A percentile compares a stretch with the other conserved stretches of the same genome.
Evolutionary conservation across 2,329 filamentous ascomycete species (phyloP).

Genomic region (Colletotrichum orbiculare): DNA sequence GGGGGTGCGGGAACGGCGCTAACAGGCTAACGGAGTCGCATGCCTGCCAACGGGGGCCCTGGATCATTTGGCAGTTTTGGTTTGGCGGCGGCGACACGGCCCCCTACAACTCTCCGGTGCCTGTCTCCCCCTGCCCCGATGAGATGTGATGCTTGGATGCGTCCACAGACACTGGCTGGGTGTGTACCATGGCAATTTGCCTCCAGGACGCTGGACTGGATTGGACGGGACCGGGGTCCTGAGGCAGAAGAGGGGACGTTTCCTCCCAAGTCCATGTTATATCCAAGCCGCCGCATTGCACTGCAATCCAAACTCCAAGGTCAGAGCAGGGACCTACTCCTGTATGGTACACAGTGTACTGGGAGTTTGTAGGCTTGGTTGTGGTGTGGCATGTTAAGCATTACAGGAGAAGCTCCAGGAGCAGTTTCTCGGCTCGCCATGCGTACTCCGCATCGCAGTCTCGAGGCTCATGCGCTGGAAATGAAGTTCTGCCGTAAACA

Average conservation of each 20-base stretch:
- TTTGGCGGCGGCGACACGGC: slow-evolving; percentile 27
- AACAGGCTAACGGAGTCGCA: slow-evolving; percentile 15
- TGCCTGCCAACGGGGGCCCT: slow-evolving; percentile 23
- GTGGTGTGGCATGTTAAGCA: background rate
- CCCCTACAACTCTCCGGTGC: slow-evolving; percentile 32
- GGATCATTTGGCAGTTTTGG: slow-evolving; percentile 26
- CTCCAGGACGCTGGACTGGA: background rate
- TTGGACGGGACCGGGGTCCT: too few species aligned
- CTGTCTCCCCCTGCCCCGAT: slow-evolving; percentile 22
- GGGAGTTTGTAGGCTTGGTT: background rate
- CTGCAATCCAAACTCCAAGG: background rate
- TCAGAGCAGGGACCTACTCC: background rate
- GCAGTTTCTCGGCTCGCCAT: background rate
- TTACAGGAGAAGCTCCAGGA: slow-evolving; percentile 7
- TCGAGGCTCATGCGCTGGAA: slow-evolving; percentile 33
- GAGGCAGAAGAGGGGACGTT: slow-evolving; percentile 2
- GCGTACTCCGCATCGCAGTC: slow-evolving; percentile 22
- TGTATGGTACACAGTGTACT: slow-evolving; percentile 1
- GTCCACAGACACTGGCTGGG: slow-evolving; percentile 13
- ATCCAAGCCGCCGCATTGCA: slow-evolving; percentile 5
- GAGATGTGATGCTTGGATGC: slow-evolving; percentile 12
- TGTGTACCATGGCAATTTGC: slow-evolving; percentile 7
- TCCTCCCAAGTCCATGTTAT: slow-evolving; percentile 19
- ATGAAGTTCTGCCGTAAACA: slow-evolving; percentile 26
- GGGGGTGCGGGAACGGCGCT: slow-evolving; percentile 29